phyloP scores from a whole-genome alignment of 148 eudicot species.

The Fagopyrum homotropicum region DNA sequence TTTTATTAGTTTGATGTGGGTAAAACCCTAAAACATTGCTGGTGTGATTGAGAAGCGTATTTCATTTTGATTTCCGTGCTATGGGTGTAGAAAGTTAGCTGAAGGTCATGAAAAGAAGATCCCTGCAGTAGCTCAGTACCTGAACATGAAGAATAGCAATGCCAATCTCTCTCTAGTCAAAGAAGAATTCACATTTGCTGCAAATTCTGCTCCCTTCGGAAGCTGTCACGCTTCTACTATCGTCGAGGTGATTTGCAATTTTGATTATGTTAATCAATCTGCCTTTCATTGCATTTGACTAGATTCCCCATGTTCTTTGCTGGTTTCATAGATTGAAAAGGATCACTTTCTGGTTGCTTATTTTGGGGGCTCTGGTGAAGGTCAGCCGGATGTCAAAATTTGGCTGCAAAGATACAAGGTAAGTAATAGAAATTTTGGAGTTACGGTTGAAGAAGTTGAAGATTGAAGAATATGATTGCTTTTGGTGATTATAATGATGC shows the following conservation, averaged over 20 bases:
- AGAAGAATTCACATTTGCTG: conserved; percentile 64
- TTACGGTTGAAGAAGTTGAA: neutral
- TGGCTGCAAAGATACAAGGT: conserved; percentile 88
- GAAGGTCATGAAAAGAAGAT: conserved; percentile 15
- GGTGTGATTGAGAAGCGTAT: too few relatives aligned
- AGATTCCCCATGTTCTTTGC: conserved; percentile 2
- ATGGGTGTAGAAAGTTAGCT: conserved; percentile 18
- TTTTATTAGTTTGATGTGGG: neutral
- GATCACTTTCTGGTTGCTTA: conserved; percentile 79
- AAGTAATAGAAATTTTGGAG: neutral
- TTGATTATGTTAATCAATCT: neutral
- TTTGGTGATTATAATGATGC: conserved; percentile 6
- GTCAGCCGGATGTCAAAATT: conserved; percentile 85
- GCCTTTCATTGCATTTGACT: neutral
- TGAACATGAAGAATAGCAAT: conserved; percentile 16
- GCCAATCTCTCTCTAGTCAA: conserved; percentile 26
- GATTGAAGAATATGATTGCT: neutral
- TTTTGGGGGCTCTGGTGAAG: conserved; percentile 90
- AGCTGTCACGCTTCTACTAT: conserved; percentile 94
- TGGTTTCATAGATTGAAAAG: conserved; percentile 48
- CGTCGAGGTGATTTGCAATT: conserved; percentile 53
- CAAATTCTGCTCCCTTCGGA: conserved; percentile 53
- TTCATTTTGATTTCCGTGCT: neutral
- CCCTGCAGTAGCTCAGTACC: conserved; percentile 13
- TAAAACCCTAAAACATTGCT: neutral